Conservation (phyloP, 169 alveolate species). For the Besnoitia besnoiti region DNA sequence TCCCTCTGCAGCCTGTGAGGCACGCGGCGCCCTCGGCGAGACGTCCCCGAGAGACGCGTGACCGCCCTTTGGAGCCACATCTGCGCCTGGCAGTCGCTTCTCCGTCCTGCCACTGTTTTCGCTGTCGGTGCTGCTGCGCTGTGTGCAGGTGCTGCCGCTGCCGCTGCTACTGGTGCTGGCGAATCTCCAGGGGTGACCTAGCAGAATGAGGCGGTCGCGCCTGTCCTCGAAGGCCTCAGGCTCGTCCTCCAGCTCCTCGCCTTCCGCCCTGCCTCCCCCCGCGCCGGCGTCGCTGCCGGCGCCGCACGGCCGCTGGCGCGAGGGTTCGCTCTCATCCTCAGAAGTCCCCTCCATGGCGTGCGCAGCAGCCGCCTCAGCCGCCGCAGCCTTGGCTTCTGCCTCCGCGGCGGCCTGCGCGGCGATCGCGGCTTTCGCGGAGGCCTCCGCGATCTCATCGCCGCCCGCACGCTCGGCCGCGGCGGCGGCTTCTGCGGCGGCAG, state of each 20-base stretch:
- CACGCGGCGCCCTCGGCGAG: too few relatives aligned
- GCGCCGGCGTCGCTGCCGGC: not conserved
- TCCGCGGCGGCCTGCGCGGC: constrained; percentile 37
- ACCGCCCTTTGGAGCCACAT: too few relatives aligned
- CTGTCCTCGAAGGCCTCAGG: too few relatives aligned
- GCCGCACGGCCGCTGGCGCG: not conserved
- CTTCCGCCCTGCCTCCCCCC: not conserved
- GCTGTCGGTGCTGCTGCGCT: not conserved
- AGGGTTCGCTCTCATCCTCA: not conserved
- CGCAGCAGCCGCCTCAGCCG: constrained; percentile 26
- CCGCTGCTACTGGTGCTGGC: not conserved
- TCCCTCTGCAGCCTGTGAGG: too few relatives aligned
- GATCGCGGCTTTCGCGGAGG: not conserved
- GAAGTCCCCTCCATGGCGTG: not conserved
- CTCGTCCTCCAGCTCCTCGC: not conserved
- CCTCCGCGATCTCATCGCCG: not conserved
- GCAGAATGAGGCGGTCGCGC: too few relatives aligned
- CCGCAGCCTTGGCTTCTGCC: constrained; percentile 19
- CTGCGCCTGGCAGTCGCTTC: too few relatives aligned
- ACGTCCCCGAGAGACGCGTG: too few relatives aligned
- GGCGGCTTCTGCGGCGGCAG: constrained; percentile 16
- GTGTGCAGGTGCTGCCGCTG: not conserved
- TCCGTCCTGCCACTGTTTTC: not conserved
- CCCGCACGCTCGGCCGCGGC: constrained; percentile 6
- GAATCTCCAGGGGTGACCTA: not conserved